Conservation (phyloP, 202 grass and related monocot species). For the Panicum virgatum region DNA sequence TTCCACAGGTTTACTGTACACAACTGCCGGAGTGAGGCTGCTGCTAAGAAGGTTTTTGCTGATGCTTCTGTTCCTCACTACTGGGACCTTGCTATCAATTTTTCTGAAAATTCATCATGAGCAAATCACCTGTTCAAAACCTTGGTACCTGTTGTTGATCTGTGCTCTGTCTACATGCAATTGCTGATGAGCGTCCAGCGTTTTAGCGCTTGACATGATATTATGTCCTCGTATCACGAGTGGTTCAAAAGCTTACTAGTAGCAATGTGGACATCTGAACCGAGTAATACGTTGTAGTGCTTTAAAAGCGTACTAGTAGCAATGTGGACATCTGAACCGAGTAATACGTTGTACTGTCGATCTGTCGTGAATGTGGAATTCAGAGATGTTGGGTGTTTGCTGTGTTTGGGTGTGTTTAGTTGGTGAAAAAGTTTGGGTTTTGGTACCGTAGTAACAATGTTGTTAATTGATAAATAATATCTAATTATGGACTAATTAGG, state of each 20-base stretch:
- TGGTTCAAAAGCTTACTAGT: background rate
- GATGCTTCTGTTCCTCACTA: conserved; percentile 90
- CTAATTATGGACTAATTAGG: no score
- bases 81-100: conserved; percentile 91
- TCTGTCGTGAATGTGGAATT: background rate
- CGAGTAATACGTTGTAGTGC: background rate
- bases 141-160: background rate
- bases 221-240: background rate
- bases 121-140: background rate
- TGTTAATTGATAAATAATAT: no score
- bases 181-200: background rate
- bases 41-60: conserved; percentile 80
- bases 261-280: background rate
- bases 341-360: no score
- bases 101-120: conserved; percentile 61
- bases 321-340: no score
- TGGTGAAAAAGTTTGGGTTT: no score
- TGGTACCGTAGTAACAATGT: no score
- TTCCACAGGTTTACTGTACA: conserved; percentile 84
- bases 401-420: no score
- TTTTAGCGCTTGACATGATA: background rate
- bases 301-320: no score
- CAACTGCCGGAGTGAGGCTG: conserved; percentile 78
- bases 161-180: background rate
- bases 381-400: conserved; percentile 13